Base-by-base conservation (phyloP, 2,329 filamentous ascomycete genomes). In the Diaporthe citrichinensis region DNA sequence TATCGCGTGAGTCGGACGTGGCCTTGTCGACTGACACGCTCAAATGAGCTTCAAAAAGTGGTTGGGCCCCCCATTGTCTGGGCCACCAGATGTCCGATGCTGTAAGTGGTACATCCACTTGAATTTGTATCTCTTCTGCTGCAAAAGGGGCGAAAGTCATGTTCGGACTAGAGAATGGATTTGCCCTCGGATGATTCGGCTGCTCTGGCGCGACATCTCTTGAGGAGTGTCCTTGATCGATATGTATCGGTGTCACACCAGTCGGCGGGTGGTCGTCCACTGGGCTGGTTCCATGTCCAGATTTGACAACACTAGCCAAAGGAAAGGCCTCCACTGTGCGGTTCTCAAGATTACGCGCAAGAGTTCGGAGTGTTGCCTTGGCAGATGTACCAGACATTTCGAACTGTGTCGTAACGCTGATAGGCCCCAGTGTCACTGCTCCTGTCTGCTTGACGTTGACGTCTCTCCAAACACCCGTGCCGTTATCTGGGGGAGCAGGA, bases 401-500 rank as follows among this genome's bases (percentile, higher is more conserved):
- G 20, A 87, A 85, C 57, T 88, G 81, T 1, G 88, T 87, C 0
- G 84, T 78, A 1, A 91, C 83, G 10, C 88, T 84, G 31, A 89
- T 78, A 0, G 87, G 81, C 0, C 84, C 87, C 69, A 89, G 78
- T 3, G 84, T 81, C 1, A 91, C 85, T 0, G 88, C 80, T 0
- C 91, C 90, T 0, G 89, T 91, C 80, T 89, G 86, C 68, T 87
- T 88, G 57, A 93, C 72, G 46, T 87, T 86, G 1, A 93, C 84
- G 57, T 92, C 84, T 7, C 91, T 85, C 91, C 91, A 93, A 12
- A 93, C 84, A 0, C 91, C 91, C 0, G 90, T 92, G 3, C 91
- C 91, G 62, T 92, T 92, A 79, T 93, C 91, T 0, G 89, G 87
- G 0, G 91, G 90, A 72, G 88, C 88, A 0, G 90, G 90, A 73